Conservation (phyloP, 164 flowering plant genomes). For the Chimonanthus salicifolius region DNA sequence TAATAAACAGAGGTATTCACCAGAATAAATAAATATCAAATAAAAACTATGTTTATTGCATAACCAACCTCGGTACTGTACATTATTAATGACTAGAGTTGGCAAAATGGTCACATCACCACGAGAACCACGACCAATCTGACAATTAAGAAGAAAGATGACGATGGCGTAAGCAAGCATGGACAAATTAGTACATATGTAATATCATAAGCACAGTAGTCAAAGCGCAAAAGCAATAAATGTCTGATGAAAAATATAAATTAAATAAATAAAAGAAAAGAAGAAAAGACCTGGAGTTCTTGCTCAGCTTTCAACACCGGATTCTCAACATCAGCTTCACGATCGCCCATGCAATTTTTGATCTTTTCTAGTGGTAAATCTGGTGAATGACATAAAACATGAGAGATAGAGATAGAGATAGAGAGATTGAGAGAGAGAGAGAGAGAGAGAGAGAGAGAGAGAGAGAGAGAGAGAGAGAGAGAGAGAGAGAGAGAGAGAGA, state of each 20-base stretch:
- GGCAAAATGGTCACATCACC: slow-evolving; percentile 96
- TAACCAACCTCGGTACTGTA: slow-evolving; percentile 83
- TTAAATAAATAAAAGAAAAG: background rate
- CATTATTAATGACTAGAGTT: slow-evolving; percentile 74
- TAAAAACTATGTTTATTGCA: background rate
- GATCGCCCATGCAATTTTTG: slow-evolving; percentile 77
- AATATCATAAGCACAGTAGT: too few relatives aligned
- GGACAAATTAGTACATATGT: background rate
- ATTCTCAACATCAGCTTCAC: slow-evolving; percentile 78
- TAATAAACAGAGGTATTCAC: background rate
- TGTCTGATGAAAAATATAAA: background rate
- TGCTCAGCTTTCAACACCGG: slow-evolving; percentile 71
- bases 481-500: background rate
- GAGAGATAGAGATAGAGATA: background rate
- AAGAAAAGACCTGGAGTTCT: slow-evolving; percentile 51
- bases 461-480: too few relatives aligned
- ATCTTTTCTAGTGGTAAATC: slow-evolving; percentile 69
- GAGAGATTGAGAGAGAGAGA: too few relatives aligned
- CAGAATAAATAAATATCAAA: background rate
- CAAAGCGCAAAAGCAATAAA: background rate
- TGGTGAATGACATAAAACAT: slow-evolving; percentile 17
- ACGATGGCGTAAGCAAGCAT: background rate
- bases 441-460: too few relatives aligned
- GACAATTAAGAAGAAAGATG: background rate
- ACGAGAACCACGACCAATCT: slow-evolving; percentile 86